Evolutionary conservation across 2,329 filamentous ascomycete species (phyloP), one percentile per base, ranked within the genome.

Genomic region (Botrytis cinerea): DNA sequence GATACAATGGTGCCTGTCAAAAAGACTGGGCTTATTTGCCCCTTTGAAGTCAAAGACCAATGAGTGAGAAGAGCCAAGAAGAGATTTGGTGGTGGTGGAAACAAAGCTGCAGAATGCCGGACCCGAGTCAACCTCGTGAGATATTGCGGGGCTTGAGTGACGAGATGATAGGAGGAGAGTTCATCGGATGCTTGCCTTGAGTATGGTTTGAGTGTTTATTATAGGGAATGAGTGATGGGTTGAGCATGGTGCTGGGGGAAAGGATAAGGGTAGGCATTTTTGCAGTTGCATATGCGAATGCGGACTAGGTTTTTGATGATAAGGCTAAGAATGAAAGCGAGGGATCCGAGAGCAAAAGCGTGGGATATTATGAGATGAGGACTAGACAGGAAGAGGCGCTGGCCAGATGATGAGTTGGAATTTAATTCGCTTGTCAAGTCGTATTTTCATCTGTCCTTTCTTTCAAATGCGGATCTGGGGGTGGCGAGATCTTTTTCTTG

Each of bases 41-140:
- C 32, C 61, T 28, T 57, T 12, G 25, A 5, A 8, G 40, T 45
- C n/a, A 32, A n/a, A 32, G 16, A 46, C 61, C 61, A 64, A 64
- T 64, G 18, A 20, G 4, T 7, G 61, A 64, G 61, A 32, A 46
- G n/a, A 22, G 61, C 61, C 61, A 64, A 64, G 61, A 46, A 22
- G 32, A 35, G 4, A 60, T 22, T 60, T 2, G 57, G 8, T 22
- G 18, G 4, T 45, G 16, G 61, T 45, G 38, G 38, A 16, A 45
- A 63, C 18, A 32, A 59, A 32, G 51, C 51, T 57, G 51, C n/a
- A 57, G 28, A 35, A 63, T 63, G 61, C 25, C n/a, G 61, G 61
- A 64, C 61, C 61, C 61, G 61, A 64, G 61, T 64, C 22, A 32
- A 46, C 25, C 61, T 64, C 61, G 61, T 32, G 40, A 46, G 62